Conservation (phyloP, 306 rosid species). For the Astragalus glycyphyllos region DNA sequence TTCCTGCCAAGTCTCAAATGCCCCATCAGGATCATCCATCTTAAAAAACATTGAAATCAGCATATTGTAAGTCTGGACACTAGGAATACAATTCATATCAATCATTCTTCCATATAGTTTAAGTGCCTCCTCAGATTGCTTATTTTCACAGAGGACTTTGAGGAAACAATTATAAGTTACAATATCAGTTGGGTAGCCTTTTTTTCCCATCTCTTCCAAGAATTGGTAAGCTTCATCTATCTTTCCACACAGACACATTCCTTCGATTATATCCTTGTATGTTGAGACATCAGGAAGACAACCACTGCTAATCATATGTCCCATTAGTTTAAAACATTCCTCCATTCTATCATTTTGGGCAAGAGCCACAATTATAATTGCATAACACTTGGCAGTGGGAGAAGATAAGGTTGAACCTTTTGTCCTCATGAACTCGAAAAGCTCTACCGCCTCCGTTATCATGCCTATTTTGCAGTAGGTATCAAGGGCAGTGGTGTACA, state of each 20-base stretch:
- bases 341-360: constrained; percentile 71
- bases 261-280: constrained; percentile 83
- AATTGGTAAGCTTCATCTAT: constrained; percentile 77
- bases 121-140: constrained; percentile 76
- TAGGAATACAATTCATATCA: constrained; percentile 69
- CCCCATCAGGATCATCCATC: constrained; percentile 78
- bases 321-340: constrained; percentile 70
- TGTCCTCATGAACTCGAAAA: constrained; percentile 88
- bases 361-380: constrained; percentile 80
- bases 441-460: constrained; percentile 71
- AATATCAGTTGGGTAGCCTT: constrained; percentile 89
- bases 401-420: constrained; percentile 78
- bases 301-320: constrained; percentile 77
- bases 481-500: constrained; percentile 83
- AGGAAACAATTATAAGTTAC: constrained; percentile 92
- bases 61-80: constrained; percentile 90
- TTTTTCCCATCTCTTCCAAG: constrained; percentile 93
- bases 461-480: constrained; percentile 80
- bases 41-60: constrained; percentile 79
- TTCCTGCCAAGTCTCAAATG: constrained; percentile 82
- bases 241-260: constrained; percentile 84
- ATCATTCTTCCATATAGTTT: constrained; percentile 69
- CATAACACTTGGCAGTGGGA: constrained; percentile 84
- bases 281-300: constrained; percentile 93
- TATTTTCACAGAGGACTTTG: constrained; percentile 80